A percentile compares a stretch with the other conserved stretches of the same genome.
Evolutionary conservation across 768 basidiomycete species (phyloP).

Genomic region (Kwoniella newhampshirensis): DNA sequence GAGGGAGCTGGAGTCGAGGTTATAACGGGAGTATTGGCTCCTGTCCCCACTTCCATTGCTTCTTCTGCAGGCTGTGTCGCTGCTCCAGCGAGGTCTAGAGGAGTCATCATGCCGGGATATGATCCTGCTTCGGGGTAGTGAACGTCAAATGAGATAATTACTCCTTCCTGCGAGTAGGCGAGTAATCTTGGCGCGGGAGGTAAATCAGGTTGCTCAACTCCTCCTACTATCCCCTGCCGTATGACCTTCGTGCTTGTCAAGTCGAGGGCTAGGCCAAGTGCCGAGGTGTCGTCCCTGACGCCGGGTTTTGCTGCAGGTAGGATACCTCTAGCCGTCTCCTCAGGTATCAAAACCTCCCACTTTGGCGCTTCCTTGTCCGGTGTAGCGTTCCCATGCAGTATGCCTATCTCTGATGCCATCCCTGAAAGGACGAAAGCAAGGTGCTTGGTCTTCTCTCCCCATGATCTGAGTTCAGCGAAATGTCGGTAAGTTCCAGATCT

Average conservation of each 20-base stretch:
- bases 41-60: constrained; percentile 17
- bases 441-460: constrained; percentile 52
- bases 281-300: constrained; percentile 49
- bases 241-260: constrained; percentile 44
- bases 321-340: constrained; percentile 51
- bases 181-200: constrained; percentile 48
- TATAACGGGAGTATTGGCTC: constrained; percentile 13
- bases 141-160: constrained; percentile 52
- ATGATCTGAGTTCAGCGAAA: constrained; percentile 43
- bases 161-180: constrained; percentile 53
- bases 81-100: constrained; percentile 22
- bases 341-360: constrained; percentile 49
- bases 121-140: constrained; percentile 34
- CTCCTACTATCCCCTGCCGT: constrained; percentile 49
- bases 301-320: constrained; percentile 48
- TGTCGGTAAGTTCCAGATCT: constrained; percentile 41
- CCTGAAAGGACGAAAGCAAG: constrained; percentile 50
- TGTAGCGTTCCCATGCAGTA: constrained; percentile 40
- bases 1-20: constrained; percentile 13
- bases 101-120: constrained; percentile 49
- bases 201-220: constrained; percentile 47
- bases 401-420: constrained; percentile 51
- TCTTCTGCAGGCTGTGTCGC: constrained; percentile 1
- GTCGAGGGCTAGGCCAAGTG: constrained; percentile 54
- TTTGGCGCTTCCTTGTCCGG: constrained; percentile 26